Evolutionary conservation across 441 rosid genomes (phyloP), one percentile per base, ranked within the genome.

Genomic region (Mallotus japonicus): DNA sequence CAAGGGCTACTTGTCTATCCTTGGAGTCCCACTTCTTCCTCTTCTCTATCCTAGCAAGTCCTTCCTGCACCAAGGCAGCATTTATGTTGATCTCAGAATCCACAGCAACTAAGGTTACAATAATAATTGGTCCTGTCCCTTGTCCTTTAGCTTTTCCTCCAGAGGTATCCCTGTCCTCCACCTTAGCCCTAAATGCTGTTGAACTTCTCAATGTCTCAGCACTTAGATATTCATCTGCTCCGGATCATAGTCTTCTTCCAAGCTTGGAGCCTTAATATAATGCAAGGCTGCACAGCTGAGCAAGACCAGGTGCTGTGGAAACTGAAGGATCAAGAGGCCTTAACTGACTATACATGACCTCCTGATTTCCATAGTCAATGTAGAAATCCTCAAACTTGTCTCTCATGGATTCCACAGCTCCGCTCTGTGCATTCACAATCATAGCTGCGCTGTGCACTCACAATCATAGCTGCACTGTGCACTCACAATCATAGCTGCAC

Each of bases 301-400:
- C 97, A 64, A 93, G 92, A 56, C 89, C 89, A 42, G 97, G 86
- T 28, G 92, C 81, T 7, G 86, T 79, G 14, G 97, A 82, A 51
- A 95, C 86, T 46, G 98, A 87, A 56, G 92, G 80, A 19, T 91
- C 99, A 44, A 89, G 66, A 37, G 97, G 97, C 13, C 98, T 84
- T 59, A 95, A 72, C 49, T 80, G 86, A 70, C 86, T 83, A 84
- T 89, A 92, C 3, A 83, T 79, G 80, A 93, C 94, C 75, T 76
- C 99, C 81, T 95, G 96, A 82, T 95, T 95, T 56, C 99, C 97
- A 47, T 91, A 93, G 78, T 96, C 98, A 32, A 93, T 84, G 79
- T 96, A 94, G 85, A 94, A 94, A 75, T 92, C 99, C 82, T 92
- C 96, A 72, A 94, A 94, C 75, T 83, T 89, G 62, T 93, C 97